Percentiles rank a stretch among this genome's conserved stretches.
Evolutionary conservation across 345 rosid genomes (phyloP).

Genomic region (Gossypium turneri): DNA sequence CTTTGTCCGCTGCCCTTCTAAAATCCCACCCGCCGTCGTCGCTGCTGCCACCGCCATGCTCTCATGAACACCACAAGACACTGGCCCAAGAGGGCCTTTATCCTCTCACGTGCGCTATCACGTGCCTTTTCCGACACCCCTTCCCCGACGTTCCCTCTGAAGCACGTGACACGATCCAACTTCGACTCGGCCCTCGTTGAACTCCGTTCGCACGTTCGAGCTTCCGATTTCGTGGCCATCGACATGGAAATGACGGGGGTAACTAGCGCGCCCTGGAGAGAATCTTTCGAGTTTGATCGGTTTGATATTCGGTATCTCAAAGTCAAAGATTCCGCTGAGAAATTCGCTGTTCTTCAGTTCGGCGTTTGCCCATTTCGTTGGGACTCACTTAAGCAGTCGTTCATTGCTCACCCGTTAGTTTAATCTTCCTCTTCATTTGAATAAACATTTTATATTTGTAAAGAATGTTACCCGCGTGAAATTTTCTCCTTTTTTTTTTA

Average conservation of each 20-base stretch:
- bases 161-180: constrained; percentile 72
- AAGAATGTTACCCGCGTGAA: background rate
- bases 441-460: background rate
- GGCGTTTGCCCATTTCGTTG: constrained; percentile 95
- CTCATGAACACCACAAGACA: constrained; percentile 30
- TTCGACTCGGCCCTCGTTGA: constrained; percentile 58
- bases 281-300: constrained; percentile 75
- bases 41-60: background rate
- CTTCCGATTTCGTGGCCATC: constrained; percentile 87
- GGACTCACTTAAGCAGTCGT: constrained; percentile 62
- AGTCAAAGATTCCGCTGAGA: constrained; percentile 92
- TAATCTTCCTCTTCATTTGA: constrained; percentile 4
- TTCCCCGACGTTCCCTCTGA: constrained; percentile 53
- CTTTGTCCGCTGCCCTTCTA: constrained; percentile 1
- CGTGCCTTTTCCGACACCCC: constrained; percentile 30
- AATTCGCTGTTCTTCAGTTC: constrained; percentile 89
- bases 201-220: constrained; percentile 52
- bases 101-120: constrained; percentile 32
- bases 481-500: background rate
- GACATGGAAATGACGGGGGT: constrained; percentile 96
- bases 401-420: constrained; percentile 77
- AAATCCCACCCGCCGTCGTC: background rate
- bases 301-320: constrained; percentile 75
- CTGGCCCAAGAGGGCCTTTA: constrained; percentile 30
- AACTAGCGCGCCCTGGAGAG: constrained; percentile 87